Evolutionary conservation across 495 filamentous ascomycete species (phyloP).

Genomic region (Rostrohypoxylon terebratum): DNA sequence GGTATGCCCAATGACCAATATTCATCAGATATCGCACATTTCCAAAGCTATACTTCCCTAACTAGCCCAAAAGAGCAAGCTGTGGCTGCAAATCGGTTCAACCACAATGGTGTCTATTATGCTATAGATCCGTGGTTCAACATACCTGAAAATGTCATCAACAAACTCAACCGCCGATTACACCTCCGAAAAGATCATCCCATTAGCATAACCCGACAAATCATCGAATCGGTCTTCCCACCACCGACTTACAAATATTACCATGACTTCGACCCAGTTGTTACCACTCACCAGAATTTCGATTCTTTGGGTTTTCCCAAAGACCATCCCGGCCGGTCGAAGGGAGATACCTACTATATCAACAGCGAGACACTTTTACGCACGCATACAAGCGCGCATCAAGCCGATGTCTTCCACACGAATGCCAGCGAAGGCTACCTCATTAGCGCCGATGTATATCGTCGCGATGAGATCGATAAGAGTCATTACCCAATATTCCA

Average conservation of each 20-base stretch:
- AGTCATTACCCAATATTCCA: conserved; percentile 98
- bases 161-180: conserved; percentile 76
- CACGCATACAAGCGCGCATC: conserved; percentile 94
- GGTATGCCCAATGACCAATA: conserved; percentile 29
- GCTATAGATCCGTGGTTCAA: conserved; percentile 86
- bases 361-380: conserved; percentile 85
- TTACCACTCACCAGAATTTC: conserved; percentile 90
- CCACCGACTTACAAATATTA: conserved; percentile 76
- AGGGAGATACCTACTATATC: conserved; percentile 95
- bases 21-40: background rate
- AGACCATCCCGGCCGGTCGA: conserved; percentile 89
- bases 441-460: conserved; percentile 95
- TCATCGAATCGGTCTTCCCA: conserved; percentile 92
- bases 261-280: conserved; percentile 82
- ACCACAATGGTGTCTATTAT: conserved; percentile 74
- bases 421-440: conserved; percentile 82
- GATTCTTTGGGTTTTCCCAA: conserved; percentile 92
- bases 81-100: conserved; percentile 54
- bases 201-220: conserved; percentile 85
- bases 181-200: conserved; percentile 92
- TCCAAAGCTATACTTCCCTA: conserved; percentile 9
- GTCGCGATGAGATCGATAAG: conserved; percentile 92
- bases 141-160: conserved; percentile 77
- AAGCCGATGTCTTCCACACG: conserved; percentile 85
- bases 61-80: conserved; percentile 28